A percentile compares a stretch with the other conserved stretches of the same genome.
phyloP scores from a whole-genome alignment of 805 yeast genomes.

The Kuraishia capsulata region DNA sequence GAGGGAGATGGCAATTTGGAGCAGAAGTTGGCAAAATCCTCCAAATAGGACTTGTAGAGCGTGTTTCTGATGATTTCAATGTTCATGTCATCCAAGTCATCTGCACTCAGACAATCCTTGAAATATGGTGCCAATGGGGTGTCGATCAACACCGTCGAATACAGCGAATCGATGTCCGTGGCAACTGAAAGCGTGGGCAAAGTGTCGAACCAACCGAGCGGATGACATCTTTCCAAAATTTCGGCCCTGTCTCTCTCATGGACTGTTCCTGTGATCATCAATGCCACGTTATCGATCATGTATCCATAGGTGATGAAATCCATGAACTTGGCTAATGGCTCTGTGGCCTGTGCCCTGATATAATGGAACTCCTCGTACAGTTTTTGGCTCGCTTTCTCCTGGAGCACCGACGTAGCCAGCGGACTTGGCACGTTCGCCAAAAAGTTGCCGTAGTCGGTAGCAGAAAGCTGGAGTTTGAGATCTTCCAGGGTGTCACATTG shows the following conservation, averaged over 20 bases:
- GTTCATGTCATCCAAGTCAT: constrained; percentile 89
- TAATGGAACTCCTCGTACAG: constrained; percentile 80
- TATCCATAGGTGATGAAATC: constrained; percentile 93
- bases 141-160: constrained; percentile 86
- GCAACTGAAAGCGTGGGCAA: constrained; percentile 92
- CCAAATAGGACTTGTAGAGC: constrained; percentile 86
- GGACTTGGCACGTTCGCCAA: constrained; percentile 74
- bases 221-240: constrained; percentile 85
- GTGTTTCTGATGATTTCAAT: constrained; percentile 91
- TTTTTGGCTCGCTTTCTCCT: constrained; percentile 65
- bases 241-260: constrained; percentile 91
- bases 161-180: constrained; percentile 88
- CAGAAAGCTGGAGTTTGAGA: constrained; percentile 83
- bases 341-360: constrained; percentile 74
- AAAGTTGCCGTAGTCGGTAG: constrained; percentile 93
- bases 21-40: constrained; percentile 72
- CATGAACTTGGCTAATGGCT: constrained; percentile 72
- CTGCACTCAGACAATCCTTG: constrained; percentile 77
- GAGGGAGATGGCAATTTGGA: constrained; percentile 65
- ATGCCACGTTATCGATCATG: constrained; percentile 95
- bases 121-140: constrained; percentile 97
- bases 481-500: constrained; percentile 96
- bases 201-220: constrained; percentile 97
- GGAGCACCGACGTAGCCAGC: constrained; percentile 81
- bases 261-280: constrained; percentile 94